Evolutionary conservation across 352 stramenopile species (phyloP).

Genomic region (Thraustochytrium sp.): DNA sequence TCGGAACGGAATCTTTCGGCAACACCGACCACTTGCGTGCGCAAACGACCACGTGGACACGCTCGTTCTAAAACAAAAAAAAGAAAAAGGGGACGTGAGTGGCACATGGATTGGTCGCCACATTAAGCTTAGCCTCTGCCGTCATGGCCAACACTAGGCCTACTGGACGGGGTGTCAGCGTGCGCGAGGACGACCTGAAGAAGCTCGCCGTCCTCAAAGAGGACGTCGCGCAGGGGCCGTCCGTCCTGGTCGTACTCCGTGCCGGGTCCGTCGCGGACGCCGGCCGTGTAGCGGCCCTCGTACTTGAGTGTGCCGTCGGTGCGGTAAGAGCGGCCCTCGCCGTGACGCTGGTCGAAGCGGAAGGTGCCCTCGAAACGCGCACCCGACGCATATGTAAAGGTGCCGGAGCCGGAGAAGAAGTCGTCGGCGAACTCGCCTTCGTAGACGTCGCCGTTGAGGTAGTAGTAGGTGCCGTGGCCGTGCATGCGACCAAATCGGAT

Average conservation of each 20-base stretch:
- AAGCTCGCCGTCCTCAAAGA: background rate
- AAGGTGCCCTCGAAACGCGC: constrained; percentile 57
- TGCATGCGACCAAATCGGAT: constrained; percentile 73
- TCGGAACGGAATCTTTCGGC: no score
- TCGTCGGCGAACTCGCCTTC: constrained; percentile 53
- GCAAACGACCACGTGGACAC: no score
- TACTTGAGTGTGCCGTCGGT: constrained; percentile 54
- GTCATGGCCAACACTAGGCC: no score
- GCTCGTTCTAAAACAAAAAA: no score
- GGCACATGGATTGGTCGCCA: no score
- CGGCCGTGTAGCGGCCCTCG: background rate
- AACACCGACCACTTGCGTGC: no score
- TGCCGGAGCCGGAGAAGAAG: constrained; percentile 69
- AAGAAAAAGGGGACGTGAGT: no score
- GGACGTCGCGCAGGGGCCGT: background rate
- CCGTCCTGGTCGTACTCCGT: background rate
- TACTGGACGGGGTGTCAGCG: background rate
- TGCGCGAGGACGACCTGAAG: background rate
- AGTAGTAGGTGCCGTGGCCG: constrained; percentile 74
- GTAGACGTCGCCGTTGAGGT: constrained; percentile 77
- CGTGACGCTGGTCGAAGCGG: constrained; percentile 53
- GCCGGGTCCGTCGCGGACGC: background rate
- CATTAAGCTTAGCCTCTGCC: no score
- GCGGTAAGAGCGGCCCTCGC: constrained; percentile 7
- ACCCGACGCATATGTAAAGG: constrained; percentile 68